phyloP scores from a whole-genome alignment of 1,284 basidiomycete genomes.

The Volvariella volvacea region DNA sequence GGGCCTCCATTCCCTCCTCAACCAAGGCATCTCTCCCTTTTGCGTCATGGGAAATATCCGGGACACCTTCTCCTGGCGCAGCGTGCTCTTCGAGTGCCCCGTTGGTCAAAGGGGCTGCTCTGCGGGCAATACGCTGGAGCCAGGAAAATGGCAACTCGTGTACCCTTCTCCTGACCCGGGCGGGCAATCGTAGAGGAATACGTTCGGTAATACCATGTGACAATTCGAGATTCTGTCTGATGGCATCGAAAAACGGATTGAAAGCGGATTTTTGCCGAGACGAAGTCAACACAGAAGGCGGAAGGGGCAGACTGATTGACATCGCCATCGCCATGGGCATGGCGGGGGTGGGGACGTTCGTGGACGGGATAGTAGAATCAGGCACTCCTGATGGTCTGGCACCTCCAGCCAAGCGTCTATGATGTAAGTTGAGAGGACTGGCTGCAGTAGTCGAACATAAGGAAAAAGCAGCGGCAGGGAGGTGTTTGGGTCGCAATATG shows the following conservation, averaged over 20 bases:
- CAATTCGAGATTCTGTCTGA: constrained; percentile 92
- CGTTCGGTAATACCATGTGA: constrained; percentile 79
- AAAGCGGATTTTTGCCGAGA: constrained; percentile 32
- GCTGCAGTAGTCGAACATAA: constrained; percentile 43
- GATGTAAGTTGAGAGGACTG: constrained; percentile 10
- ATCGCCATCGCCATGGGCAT: constrained; percentile 12
- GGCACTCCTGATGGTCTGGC: background rate
- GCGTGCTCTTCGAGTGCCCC: background rate
- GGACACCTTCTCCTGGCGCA: too few relatives aligned
- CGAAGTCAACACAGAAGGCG: constrained; percentile 8
- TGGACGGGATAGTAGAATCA: background rate
- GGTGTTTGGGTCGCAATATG: constrained; percentile 49
- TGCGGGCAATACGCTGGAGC: constrained; percentile 67
- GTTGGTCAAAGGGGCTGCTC: constrained; percentile 27
- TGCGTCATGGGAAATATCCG: constrained; percentile 21
- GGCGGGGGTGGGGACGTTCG: constrained; percentile 9
- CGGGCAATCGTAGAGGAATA: constrained; percentile 71
- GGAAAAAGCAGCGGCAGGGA: constrained; percentile 63
- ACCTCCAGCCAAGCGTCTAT: too few relatives aligned
- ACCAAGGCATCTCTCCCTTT: constrained; percentile 29
- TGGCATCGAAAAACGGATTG: constrained; percentile 92
- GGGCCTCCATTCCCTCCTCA: constrained; percentile 67
- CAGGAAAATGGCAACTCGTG: constrained; percentile 78
- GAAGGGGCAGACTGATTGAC: constrained; percentile 4
- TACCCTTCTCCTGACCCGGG: constrained; percentile 54